These are phyloP conservation scores for Trichophyton rubrum DNA, from an alignment of 2,329 filamentous ascomycete species.

Conservation along the genomic window DNA sequence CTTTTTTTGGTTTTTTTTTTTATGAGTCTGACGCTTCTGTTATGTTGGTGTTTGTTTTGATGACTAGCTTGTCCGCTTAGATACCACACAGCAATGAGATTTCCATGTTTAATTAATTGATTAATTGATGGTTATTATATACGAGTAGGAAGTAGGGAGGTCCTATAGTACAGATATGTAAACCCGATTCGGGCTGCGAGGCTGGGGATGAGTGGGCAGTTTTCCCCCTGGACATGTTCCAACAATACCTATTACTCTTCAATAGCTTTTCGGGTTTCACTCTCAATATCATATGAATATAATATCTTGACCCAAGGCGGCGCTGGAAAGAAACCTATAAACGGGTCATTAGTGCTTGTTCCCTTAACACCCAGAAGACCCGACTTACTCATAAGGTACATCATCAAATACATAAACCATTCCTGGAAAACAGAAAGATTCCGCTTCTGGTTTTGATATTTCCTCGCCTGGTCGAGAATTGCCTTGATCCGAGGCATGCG, in stretches of 20 bases:
- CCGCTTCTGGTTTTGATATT: slow-evolving; percentile 25
- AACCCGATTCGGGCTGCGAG: no score
- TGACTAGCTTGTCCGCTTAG: neutral
- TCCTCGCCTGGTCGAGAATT: slow-evolving; percentile 23
- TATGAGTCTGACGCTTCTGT: neutral
- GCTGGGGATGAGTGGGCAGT: neutral
- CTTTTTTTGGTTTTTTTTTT: neutral
- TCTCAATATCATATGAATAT: slow-evolving; percentile 12
- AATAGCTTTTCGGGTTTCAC: slow-evolving; percentile 8
- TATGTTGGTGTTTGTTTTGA: neutral
- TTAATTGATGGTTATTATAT: neutral
- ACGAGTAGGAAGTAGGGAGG: neutral
- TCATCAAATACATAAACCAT: slow-evolving; percentile 26
- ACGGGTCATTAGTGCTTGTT: neutral
- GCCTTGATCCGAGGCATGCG: slow-evolving; percentile 25
- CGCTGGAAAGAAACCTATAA: slow-evolving; percentile 9
- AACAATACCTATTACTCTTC: neutral
- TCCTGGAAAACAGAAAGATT: slow-evolving; percentile 25
- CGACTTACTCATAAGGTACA: slow-evolving; percentile 25
- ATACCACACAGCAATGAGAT: slow-evolving; percentile 4
- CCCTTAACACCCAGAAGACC: neutral
- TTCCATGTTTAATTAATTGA: neutral
- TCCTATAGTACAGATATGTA: neutral
- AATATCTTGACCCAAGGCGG: slow-evolving; percentile 10
- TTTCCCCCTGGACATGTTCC: neutral